Percentiles rank a stretch among this genome's conserved stretches.
Conservation (phyloP, 257 asterid species). For the Henckelia pumila region DNA sequence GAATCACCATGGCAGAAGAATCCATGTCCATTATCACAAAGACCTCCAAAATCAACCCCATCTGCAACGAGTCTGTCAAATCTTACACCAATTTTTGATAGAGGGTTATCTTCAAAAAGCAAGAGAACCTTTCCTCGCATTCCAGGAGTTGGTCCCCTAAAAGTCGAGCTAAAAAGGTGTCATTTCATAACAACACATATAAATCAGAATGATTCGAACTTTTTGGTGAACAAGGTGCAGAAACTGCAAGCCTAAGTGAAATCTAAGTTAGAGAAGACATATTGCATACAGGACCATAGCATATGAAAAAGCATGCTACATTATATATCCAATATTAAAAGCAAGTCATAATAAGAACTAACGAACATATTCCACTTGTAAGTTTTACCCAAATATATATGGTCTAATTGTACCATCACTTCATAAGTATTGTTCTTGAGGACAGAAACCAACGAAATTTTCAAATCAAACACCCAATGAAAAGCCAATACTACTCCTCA, state of each 20-base stretch:
- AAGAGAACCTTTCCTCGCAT: slow-evolving; percentile 76
- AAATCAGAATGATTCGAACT: slow-evolving; percentile 6
- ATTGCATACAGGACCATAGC: background rate
- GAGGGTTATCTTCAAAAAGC: slow-evolving; percentile 76
- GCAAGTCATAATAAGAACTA: slow-evolving; percentile 11
- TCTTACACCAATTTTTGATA: slow-evolving; percentile 81
- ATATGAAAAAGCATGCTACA: background rate
- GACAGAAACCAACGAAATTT: too few species aligned
- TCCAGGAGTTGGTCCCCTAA: slow-evolving; percentile 85
- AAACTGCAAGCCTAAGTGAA: background rate
- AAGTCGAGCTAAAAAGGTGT: slow-evolving; percentile 34
- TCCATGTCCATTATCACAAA: slow-evolving; percentile 76
- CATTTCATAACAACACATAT: slow-evolving; percentile 13
- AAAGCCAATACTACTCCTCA: background rate
- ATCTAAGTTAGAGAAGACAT: slow-evolving; percentile 7
- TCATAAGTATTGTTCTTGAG: background rate
- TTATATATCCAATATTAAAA: slow-evolving; percentile 12
- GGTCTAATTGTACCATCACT: background rate
- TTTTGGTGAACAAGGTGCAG: background rate
- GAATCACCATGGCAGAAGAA: slow-evolving; percentile 89
- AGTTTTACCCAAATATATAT: too few species aligned
- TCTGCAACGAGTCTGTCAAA: slow-evolving; percentile 78
- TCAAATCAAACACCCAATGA: background rate
- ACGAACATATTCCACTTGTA: background rate
- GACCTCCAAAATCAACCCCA: slow-evolving; percentile 91